A percentile compares a stretch with the other conserved stretches of the same genome.
phyloP scores from a whole-genome alignment of 192 early-diverging fungal genomes.

The Rhizoclosmatium sp. region DNA sequence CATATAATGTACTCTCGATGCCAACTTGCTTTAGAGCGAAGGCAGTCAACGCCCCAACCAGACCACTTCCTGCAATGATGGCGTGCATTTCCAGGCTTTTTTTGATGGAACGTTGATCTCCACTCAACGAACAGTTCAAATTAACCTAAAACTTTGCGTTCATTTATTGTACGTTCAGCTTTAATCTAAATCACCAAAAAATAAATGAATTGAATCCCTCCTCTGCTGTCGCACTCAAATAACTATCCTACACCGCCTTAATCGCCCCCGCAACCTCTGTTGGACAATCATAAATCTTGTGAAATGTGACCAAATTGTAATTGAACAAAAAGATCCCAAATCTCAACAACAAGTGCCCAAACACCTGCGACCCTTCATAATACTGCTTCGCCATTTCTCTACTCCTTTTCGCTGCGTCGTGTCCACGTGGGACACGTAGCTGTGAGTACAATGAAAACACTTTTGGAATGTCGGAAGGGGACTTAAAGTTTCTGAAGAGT shows the following conservation, averaged over 20 bases:
- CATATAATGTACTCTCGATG: conserved; percentile 9
- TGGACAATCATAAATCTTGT: not conserved
- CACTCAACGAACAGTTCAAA: not conserved
- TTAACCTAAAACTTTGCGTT: not conserved
- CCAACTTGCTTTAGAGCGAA: conserved; percentile 4
- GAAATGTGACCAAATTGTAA: not conserved
- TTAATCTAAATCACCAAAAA: too few species aligned
- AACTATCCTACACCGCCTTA: not conserved
- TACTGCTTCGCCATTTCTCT: conserved; percentile 16
- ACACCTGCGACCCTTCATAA: not conserved
- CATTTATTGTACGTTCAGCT: not conserved
- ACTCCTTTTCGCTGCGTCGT: not conserved
- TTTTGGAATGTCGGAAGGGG: not conserved
- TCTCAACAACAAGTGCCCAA: conserved; percentile 3
- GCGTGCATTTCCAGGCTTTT: not conserved
- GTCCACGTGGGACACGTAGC: conserved; percentile 2
- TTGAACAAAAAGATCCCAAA: not conserved
- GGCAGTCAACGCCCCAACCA: conserved; percentile 11
- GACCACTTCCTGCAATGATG: conserved; percentile 14
- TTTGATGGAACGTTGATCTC: not conserved
- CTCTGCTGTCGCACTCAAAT: too few species aligned
- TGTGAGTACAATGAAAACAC: conserved; percentile 17
- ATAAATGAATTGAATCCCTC: too few species aligned
- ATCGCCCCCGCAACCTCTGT: not conserved
- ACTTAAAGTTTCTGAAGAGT: conserved; percentile 8